Conservation (phyloP, 202 grass and related monocot species). For the Musa balbisiana region DNA sequence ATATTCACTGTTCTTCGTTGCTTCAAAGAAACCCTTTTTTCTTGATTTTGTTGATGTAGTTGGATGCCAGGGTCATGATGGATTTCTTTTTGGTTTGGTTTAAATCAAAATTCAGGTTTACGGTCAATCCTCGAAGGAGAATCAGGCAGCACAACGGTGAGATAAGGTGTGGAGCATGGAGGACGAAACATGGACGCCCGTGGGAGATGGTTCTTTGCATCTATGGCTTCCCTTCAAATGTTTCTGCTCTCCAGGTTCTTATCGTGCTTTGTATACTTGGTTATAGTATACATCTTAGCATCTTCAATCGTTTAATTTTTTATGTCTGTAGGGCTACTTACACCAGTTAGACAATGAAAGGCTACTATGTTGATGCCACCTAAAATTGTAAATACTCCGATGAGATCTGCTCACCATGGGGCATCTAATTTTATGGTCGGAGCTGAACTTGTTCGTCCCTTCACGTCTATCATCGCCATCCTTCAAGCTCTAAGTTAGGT, state of each 20-base stretch:
- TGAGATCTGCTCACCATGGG: no score
- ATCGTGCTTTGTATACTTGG: neutral
- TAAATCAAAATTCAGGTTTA: constrained; percentile 37
- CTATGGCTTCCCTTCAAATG: constrained; percentile 76
- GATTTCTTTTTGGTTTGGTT: neutral
- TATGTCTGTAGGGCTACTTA: neutral
- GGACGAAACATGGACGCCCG: constrained; percentile 59
- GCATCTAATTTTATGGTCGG: no score
- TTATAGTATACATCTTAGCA: neutral
- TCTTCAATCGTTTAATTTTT: neutral
- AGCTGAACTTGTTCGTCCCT: no score
- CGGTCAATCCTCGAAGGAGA: constrained; percentile 68
- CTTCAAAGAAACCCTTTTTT: neutral
- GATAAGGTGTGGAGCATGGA: constrained; percentile 57
- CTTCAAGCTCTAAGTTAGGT: no score
- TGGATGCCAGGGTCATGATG: neutral
- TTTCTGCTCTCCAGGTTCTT: constrained; percentile 72
- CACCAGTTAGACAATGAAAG: neutral
- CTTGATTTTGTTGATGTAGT: neutral
- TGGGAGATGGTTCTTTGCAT: constrained; percentile 99
- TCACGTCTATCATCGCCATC: no score
- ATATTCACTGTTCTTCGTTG: neutral
- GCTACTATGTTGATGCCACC: no score
- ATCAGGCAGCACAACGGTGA: constrained; percentile 96
- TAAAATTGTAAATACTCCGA: no score